These are phyloP conservation scores for Stenogyne calaminthoides DNA, from an alignment of 305 asterid species.

Conservation along the genomic window DNA sequence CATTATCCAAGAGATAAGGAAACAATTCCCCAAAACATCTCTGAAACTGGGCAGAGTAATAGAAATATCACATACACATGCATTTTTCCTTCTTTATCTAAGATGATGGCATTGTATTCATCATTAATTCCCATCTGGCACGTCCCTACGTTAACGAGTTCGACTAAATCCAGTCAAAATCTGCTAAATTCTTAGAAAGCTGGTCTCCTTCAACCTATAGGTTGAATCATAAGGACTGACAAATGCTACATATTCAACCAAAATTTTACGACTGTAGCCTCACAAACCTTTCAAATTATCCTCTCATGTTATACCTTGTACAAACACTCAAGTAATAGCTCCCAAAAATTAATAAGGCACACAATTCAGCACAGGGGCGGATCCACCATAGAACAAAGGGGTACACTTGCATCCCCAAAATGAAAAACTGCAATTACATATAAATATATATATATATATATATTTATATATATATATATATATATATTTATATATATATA, in stretches of 20 bases:
- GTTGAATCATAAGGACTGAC: not conserved
- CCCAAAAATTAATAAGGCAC: constrained; percentile 22
- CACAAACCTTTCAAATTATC: constrained; percentile 3
- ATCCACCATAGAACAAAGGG: too few relatives aligned
- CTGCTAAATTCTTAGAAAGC: not conserved
- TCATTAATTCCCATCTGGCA: constrained; percentile 19
- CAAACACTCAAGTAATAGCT: constrained; percentile 22
- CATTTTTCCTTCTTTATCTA: constrained; percentile 22
- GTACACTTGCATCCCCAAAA: too few relatives aligned
- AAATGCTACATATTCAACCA: not conserved
- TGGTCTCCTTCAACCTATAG: not conserved
- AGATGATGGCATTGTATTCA: too few relatives aligned
- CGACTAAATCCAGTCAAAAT: constrained; percentile 28
- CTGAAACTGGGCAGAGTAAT: not conserved
- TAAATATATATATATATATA: too few relatives aligned
- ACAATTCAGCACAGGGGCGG: constrained; percentile 32
- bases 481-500: too few relatives aligned
- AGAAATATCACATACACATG: constrained; percentile 12
- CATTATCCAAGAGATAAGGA: constrained; percentile 7
- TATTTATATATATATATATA: too few relatives aligned
- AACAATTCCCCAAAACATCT: constrained; percentile 20
- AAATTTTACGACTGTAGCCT: not conserved
- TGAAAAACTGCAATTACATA: too few relatives aligned
- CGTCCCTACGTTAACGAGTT: constrained; percentile 15
- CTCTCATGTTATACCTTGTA: constrained; percentile 23